Evolutionary conservation across 1,139 yeast species (phyloP).

Genomic region (Candida freyschussii): DNA sequence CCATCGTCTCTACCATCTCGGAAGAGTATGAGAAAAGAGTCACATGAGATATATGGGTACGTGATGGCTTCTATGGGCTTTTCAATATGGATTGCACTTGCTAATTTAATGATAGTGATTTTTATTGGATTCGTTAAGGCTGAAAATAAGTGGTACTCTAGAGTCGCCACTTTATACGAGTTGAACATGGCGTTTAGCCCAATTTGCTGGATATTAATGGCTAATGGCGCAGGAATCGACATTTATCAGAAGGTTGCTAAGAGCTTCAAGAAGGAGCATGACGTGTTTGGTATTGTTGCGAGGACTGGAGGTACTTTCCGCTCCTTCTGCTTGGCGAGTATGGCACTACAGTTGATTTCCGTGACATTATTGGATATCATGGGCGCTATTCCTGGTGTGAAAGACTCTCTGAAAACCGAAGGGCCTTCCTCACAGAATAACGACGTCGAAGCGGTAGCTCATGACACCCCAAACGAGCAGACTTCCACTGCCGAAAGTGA

Average conservation of each 20-base stretch:
- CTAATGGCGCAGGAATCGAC: slow-evolving; percentile 1
- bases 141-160: neutral
- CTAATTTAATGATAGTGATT: neutral
- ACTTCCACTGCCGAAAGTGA: neutral
- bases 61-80: slow-evolving; percentile 5
- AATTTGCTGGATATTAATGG: slow-evolving; percentile 2
- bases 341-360: slow-evolving; percentile 2
- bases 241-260: slow-evolving; percentile 1
- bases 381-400: neutral
- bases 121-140: neutral
- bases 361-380: neutral
- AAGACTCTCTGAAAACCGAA: too few species aligned
- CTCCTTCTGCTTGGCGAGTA: slow-evolving; percentile 1
- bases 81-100: slow-evolving; percentile 1
- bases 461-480: too few species aligned
- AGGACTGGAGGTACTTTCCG: slow-evolving; percentile 1
- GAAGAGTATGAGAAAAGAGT: slow-evolving; percentile 1
- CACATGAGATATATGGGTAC: slow-evolving; percentile 5
- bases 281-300: slow-evolving; percentile 6
- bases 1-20: slow-evolving; percentile 3
- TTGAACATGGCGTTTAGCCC: neutral
- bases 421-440: too few species aligned
- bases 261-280: slow-evolving; percentile 2
- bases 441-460: too few species aligned
- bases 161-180: neutral